Evolutionary conservation across 352 stramenopile genomes (phyloP).

Genomic region (Pythium phragmitis): DNA sequence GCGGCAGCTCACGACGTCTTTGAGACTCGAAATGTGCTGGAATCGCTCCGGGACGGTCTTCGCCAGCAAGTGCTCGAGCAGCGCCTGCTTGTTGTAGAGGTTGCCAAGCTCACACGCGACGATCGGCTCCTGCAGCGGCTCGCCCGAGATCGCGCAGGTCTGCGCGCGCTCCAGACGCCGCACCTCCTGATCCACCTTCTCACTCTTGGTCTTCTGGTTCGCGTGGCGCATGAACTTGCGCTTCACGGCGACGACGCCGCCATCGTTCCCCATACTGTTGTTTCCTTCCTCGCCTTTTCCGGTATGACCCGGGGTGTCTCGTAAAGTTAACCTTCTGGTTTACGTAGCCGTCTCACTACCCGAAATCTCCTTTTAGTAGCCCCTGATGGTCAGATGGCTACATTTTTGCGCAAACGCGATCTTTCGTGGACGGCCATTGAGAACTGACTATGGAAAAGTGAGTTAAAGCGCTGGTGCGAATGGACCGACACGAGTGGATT

Average conservation of each 20-base stretch:
- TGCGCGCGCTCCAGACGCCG: conserved; percentile 55
- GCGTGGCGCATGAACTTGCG: conserved; percentile 92
- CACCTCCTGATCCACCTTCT: conserved; percentile 65
- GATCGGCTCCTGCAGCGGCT: conserved; percentile 80
- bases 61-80: conserved; percentile 83
- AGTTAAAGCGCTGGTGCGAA: not conserved
- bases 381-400: not conserved
- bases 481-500: conserved; percentile 4
- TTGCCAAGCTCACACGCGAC: conserved; percentile 89
- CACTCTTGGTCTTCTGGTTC: conserved; percentile 66
- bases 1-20: conserved; percentile 84
- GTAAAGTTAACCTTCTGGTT: conserved; percentile 2
- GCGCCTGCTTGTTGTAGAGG: conserved; percentile 91
- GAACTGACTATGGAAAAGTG: not conserved
- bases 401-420: conserved; percentile 12
- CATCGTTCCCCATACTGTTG: conserved; percentile 90
- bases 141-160: conserved; percentile 82
- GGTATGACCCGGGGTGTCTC: not conserved
- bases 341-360: not conserved
- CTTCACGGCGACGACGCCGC: conserved; percentile 93
- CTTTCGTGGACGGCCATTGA: conserved; percentile 6
- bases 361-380: not conserved
- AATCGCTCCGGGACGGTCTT: conserved; percentile 73
- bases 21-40: conserved; percentile 81
- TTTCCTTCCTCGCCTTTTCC: not conserved